These are phyloP conservation scores for Chenopodium album DNA, from an alignment of 148 eudicot species.

Conservation along the genomic window DNA sequence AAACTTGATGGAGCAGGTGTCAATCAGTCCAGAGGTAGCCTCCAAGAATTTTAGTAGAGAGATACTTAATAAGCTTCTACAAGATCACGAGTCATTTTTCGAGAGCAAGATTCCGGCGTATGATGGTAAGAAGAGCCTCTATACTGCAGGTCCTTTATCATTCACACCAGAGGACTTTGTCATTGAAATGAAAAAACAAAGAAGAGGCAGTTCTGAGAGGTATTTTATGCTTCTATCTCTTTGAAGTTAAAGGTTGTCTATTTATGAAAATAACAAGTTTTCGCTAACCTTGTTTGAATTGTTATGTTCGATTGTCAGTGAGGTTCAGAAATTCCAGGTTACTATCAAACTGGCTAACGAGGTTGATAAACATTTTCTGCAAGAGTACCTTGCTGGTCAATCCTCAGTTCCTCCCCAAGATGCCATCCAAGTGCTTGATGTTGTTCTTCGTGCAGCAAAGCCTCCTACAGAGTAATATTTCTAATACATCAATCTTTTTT, in stretches of 20 bases:
- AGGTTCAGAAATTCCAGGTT: constrained; percentile 49
- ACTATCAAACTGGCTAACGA: constrained; percentile 56
- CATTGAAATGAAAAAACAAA: constrained; percentile 33
- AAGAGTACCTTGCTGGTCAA: constrained; percentile 42
- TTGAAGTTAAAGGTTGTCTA: neutral
- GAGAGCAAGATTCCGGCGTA: constrained; percentile 43
- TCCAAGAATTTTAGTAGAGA: constrained; percentile 50
- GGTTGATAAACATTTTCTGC: constrained; percentile 44
- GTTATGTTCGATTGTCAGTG: constrained; percentile 34
- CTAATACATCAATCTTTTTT: neutral
- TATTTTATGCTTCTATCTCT: neutral
- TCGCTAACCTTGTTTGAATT: neutral
- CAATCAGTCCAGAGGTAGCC: constrained; percentile 56
- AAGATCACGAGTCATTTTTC: constrained; percentile 26
- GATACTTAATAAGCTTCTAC: constrained; percentile 39
- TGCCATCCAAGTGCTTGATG: constrained; percentile 74
- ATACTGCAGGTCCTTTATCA: constrained; percentile 58
- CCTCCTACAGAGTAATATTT: constrained; percentile 23
- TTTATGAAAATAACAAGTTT: neutral
- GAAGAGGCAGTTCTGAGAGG: constrained; percentile 21
- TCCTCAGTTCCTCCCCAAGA: constrained; percentile 58
- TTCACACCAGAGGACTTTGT: constrained; percentile 59
- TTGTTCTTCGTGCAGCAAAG: constrained; percentile 53
- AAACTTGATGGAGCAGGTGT: constrained; percentile 36
- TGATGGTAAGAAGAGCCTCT: constrained; percentile 68